phyloP scores from a whole-genome alignment of 2,329 filamentous ascomycete genomes.

The Thelonectria rubi region DNA sequence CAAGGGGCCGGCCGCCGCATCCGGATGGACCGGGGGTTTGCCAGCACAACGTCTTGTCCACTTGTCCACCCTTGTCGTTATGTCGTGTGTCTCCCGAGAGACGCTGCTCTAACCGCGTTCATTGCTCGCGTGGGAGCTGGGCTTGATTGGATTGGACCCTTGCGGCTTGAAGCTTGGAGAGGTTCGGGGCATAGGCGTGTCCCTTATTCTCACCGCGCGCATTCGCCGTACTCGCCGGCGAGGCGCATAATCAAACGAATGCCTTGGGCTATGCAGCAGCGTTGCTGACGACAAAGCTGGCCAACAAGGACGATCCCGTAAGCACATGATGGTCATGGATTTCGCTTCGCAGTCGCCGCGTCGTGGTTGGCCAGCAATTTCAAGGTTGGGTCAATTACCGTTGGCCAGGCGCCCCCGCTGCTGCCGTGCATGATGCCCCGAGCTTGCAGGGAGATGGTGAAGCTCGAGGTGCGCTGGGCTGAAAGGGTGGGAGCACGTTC shows the following conservation, averaged over 20 bases:
- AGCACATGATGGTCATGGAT: slow-evolving; percentile 18
- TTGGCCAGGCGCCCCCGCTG: neutral
- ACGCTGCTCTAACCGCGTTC: slow-evolving; percentile 13
- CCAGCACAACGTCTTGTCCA: slow-evolving; percentile 19
- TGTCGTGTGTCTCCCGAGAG: slow-evolving; percentile 20
- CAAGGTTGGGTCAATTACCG: neutral
- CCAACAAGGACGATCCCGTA: slow-evolving; percentile 12
- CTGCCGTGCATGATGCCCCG: slow-evolving; percentile 3
- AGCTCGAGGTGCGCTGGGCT: slow-evolving; percentile 1
- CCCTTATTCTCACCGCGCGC: neutral
- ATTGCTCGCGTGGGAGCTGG: slow-evolving; percentile 14
- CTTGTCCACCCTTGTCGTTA: slow-evolving; percentile 14
- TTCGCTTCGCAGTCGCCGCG: neutral
- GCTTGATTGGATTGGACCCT: slow-evolving; percentile 9
- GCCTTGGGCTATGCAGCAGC: slow-evolving; percentile 9
- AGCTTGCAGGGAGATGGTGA: slow-evolving; percentile 3
- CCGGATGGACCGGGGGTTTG: slow-evolving; percentile 30
- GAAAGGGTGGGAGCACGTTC: neutral
- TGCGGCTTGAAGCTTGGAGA: neutral
- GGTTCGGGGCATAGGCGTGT: neutral
- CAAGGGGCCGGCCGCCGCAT: slow-evolving; percentile 32
- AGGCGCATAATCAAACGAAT: slow-evolving; percentile 1
- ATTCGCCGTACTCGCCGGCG: neutral
- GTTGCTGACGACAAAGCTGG: slow-evolving; percentile 5
- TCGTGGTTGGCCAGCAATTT: neutral